phyloP scores from a whole-genome alignment of 1,284 basidiomycete genomes.

The Heterobasidion irregulare region DNA sequence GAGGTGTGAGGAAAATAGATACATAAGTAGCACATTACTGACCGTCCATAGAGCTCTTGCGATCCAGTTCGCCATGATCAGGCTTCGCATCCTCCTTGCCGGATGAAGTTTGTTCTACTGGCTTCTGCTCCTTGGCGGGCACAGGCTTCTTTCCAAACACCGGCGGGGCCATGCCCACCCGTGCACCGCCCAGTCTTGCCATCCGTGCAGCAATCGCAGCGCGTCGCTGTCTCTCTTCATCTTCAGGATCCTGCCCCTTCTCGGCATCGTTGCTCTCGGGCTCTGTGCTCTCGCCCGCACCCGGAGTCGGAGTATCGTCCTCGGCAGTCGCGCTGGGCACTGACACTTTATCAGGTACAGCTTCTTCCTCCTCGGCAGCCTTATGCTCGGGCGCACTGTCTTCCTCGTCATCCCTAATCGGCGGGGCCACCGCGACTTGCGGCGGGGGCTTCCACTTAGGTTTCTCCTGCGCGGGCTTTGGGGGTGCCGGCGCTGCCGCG shows the following conservation, averaged over 20 bases:
- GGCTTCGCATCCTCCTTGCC: not conserved
- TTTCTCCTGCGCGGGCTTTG: constrained; percentile 58
- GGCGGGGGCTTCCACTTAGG: constrained; percentile 80
- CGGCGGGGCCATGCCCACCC: constrained; percentile 74
- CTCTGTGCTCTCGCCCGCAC: not conserved
- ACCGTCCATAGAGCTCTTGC: not conserved
- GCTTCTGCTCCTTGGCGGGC: not conserved
- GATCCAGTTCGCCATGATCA: not conserved
- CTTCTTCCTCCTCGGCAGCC: constrained; percentile 11
- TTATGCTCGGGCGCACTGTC: constrained; percentile 7
- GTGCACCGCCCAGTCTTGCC: constrained; percentile 82
- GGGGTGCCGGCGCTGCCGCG: constrained; percentile 19
- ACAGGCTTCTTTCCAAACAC: constrained; percentile 52
- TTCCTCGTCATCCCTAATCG: constrained; percentile 17
- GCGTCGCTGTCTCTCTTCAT: constrained; percentile 73
- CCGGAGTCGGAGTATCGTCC: no score
- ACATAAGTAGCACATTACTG: not conserved
- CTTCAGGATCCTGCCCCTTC: constrained; percentile 53
- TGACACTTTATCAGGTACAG: constrained; percentile 7
- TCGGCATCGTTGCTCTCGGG: constrained; percentile 21
- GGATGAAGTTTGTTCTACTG: not conserved
- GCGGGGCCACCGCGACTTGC: constrained; percentile 11
- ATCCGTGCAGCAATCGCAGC: constrained; percentile 82
- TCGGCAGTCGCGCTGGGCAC: no score
- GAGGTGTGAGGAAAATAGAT: not conserved